Conservation (phyloP, 768 basidiomycete species). For the Coprinopsis marcescibilis region DNA sequence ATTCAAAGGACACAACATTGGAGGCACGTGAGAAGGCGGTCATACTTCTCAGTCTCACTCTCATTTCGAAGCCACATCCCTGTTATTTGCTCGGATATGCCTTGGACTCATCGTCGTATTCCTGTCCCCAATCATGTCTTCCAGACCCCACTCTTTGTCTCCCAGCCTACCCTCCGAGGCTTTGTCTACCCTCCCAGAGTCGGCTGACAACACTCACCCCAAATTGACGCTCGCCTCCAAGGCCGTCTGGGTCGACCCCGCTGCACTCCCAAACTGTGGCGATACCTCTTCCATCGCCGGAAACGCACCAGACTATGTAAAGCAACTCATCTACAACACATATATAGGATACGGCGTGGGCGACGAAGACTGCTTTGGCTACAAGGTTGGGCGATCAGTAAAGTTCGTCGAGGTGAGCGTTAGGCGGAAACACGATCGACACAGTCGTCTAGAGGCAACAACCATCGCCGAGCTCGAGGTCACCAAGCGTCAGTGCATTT, state of each 20-base stretch:
- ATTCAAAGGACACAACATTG: not conserved
- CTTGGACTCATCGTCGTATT: not conserved
- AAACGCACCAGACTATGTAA: conserved; percentile 56
- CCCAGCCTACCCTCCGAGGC: not conserved
- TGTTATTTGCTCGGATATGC: conserved; percentile 8
- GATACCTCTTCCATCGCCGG: conserved; percentile 55
- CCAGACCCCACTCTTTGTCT: not conserved
- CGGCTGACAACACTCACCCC: conserved; percentile 18
- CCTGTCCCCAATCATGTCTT: not conserved
- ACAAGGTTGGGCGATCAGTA: conserved; percentile 53
- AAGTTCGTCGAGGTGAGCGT: conserved; percentile 56
- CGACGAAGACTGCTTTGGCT: conserved; percentile 53
- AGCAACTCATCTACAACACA: conserved; percentile 63
- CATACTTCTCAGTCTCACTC: not conserved
- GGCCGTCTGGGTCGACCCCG: conserved; percentile 59
- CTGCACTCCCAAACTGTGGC: conserved; percentile 50
- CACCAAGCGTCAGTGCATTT: conserved; percentile 44
- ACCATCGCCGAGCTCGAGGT: conserved; percentile 60
- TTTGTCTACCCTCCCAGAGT: not conserved
- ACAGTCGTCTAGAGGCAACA: conserved; percentile 52
- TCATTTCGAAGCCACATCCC: not conserved
- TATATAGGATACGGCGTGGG: conserved; percentile 70
- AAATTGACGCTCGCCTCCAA: conserved; percentile 23
- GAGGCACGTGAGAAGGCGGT: not conserved
- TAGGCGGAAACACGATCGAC: conserved; percentile 38